Evolutionary conservation across 495 filamentous ascomycete species (phyloP), one percentile per base, ranked within the genome.

Genomic region (Pyrenula massariospora): DNA sequence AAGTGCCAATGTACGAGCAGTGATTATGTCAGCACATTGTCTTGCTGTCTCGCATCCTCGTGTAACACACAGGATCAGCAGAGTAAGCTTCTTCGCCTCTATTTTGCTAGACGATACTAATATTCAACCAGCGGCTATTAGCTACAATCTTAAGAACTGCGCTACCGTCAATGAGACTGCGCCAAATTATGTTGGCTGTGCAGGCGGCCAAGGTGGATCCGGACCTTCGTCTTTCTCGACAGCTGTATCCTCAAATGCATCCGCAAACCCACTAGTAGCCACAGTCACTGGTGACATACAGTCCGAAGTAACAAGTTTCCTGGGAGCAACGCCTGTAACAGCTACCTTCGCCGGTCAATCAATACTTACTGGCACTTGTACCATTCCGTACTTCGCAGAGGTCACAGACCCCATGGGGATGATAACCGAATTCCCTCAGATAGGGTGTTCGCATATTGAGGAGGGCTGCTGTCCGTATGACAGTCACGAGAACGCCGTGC

Each of bases 381-480:
- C 63, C 3, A 11, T 47, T 11, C 58, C 63, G 5, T 54, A 63
- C 25, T 53, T 59, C 50, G 63, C 63, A 1, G 22, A 53, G 22
- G 52, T 54, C 31, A 66, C 63, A 1, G 49, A 47, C 12, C 21
- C 54, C 12, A 60, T 60, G 20, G 54, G 54, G 2, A 25, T 54
- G 5, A 59, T 61, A 25, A 24, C 64, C 42, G 64, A 65, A 25
- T 66, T 62, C 54, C 63, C 63, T 2, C 59, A 58, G 58, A 24
- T 63, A 11, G 63, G 60, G 20, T 66, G 64, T 47, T 65, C 64
- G 0, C 51, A 53, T n/a, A 56, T 56, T 22, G 21, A 22, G 21
- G 60, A 58, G 20, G 56, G 53, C 25, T 66, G 64, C 53, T 66
- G 64, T 56, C 63, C 64, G 5, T 65, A 60, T 25, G 53, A 63